Evolutionary conservation across 495 filamentous ascomycete genomes (phyloP).

Genomic region (Physcia stellaris): DNA sequence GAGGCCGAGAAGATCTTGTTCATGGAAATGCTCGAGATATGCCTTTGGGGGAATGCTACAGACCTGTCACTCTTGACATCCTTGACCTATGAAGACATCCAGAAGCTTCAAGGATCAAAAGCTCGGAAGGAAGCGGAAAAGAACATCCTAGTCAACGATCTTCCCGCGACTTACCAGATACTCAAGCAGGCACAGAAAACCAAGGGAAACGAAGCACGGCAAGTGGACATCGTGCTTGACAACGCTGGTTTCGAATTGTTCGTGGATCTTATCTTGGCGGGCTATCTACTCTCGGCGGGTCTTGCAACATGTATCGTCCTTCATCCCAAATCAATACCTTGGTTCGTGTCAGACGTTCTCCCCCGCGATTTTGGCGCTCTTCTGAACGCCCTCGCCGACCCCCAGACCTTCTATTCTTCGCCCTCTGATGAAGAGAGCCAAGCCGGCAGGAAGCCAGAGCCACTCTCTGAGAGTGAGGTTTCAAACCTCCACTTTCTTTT

Average conservation of each 20-base stretch:
- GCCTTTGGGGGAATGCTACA: conserved; percentile 95
- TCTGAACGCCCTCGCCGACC: conserved; percentile 58
- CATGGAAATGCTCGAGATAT: conserved; percentile 90
- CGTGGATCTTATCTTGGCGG: conserved; percentile 82
- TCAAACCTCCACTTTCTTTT: conserved; percentile 63
- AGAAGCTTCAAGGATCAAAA: conserved; percentile 81
- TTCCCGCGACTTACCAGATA: conserved; percentile 54
- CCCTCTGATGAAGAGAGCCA: conserved; percentile 50
- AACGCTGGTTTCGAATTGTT: conserved; percentile 96
- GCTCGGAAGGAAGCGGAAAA: conserved; percentile 72
- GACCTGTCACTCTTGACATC: conserved; percentile 83
- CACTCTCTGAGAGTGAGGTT: conserved; percentile 53
- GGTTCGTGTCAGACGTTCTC: conserved; percentile 94
- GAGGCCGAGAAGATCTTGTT: conserved; percentile 69
- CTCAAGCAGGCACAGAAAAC: conserved; percentile 46
- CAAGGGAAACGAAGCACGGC: conserved; percentile 40
- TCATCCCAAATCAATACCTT: conserved; percentile 86
- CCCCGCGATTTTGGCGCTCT: conserved; percentile 72
- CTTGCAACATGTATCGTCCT: conserved; percentile 81
- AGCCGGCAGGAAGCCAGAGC: conserved; percentile 36
- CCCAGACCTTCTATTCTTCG: conserved; percentile 61
- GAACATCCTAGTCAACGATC: conserved; percentile 81
- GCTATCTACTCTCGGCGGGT: conserved; percentile 67
- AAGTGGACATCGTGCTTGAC: conserved; percentile 87
- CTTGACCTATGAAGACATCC: conserved; percentile 88